Percentiles rank a stretch among this genome's conserved stretches.
phyloP scores from a whole-genome alignment of 176 grass and related monocot genomes.

The Hyparrhenia diplandra region DNA sequence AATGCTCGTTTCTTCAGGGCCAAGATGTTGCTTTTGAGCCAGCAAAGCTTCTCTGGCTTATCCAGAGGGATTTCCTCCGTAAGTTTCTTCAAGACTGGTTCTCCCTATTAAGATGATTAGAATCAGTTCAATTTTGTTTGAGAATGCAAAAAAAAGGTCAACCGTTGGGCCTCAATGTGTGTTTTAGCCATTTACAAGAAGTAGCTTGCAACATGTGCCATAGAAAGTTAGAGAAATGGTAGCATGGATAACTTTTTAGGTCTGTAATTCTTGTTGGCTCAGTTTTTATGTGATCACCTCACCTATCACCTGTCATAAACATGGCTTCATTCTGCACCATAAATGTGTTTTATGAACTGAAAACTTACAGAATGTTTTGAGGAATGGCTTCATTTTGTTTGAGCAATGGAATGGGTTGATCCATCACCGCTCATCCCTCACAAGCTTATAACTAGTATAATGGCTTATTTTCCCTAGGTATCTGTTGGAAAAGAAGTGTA shows the following conservation, averaged over 20 bases:
- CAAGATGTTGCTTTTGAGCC: constrained; percentile 96
- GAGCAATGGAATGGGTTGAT: neutral
- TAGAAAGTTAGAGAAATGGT: neutral
- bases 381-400: neutral
- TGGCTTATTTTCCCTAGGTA: neutral
- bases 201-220: neutral
- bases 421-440: neutral
- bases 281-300: constrained; percentile 1
- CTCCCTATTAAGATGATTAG: neutral
- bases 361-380: neutral
- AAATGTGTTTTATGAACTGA: neutral
- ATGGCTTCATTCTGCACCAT: neutral
- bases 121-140: constrained; percentile 6
- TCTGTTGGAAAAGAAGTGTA: neutral
- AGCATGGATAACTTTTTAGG: neutral
- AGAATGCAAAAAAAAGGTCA: neutral
- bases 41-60: constrained; percentile 98
- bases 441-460: neutral
- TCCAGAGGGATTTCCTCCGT: constrained; percentile 98
- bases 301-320: neutral
- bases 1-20: constrained; percentile 53
- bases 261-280: neutral
- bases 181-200: neutral
- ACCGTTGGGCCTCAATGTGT: neutral
- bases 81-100: constrained; percentile 41